Conservation (phyloP, 306 rosid genomes). For the Acacia acuminata region DNA sequence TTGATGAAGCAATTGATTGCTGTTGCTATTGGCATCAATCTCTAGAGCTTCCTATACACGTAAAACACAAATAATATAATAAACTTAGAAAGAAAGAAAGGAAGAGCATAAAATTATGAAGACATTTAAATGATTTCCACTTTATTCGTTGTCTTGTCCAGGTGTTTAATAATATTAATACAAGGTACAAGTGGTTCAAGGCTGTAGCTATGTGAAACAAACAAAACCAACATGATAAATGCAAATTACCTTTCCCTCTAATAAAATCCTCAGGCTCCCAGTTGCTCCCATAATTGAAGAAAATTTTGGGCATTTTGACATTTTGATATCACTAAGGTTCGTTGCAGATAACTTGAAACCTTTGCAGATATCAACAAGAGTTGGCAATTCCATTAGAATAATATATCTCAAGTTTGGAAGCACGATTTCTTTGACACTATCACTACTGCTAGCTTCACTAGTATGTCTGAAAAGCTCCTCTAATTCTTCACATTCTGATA, state of each 20-base stretch:
- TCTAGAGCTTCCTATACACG: no score
- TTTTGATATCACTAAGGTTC: accelerated
- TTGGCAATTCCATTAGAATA: accelerated
- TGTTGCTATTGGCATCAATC: background rate
- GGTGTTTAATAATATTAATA: background rate
- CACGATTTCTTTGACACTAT: background rate
- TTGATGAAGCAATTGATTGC: background rate
- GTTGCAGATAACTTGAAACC: background rate
- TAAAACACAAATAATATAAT: background rate
- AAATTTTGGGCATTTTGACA: background rate
- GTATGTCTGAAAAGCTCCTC: background rate
- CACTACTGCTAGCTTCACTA: background rate
- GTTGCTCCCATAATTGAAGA: background rate
- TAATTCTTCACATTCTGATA: background rate
- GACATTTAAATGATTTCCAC: no score
- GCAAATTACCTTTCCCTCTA: background rate
- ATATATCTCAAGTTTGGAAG: background rate
- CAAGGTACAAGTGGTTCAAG: background rate
- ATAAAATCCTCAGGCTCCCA: accelerated
- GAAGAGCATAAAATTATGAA: background rate
- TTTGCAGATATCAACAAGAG: background rate
- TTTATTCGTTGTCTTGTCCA: no score
- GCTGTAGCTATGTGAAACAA: background rate
- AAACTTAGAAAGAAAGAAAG: background rate
- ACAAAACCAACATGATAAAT: background rate